A percentile compares a stretch with the other conserved stretches of the same genome.
These are phyloP conservation scores for Psilocybe cubensis DNA, from an alignment of 768 basidiomycete species.

Conservation along the genomic window DNA sequence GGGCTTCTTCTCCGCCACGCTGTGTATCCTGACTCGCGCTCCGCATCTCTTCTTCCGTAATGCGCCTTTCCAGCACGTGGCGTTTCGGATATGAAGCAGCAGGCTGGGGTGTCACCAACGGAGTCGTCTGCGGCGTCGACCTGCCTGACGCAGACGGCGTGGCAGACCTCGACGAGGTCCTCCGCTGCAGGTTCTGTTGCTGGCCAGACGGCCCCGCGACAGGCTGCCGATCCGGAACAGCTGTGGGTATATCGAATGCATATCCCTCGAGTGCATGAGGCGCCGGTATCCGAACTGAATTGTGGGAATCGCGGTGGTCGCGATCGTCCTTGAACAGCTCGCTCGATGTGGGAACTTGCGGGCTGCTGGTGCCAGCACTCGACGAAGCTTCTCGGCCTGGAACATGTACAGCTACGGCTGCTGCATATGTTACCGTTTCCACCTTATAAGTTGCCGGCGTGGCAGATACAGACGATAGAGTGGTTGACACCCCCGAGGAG, in stretches of 20 bases:
- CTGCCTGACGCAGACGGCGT: conserved; percentile 4
- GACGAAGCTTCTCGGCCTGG: background rate
- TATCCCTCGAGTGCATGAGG: conserved; percentile 42
- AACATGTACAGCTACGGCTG: conserved; percentile 24
- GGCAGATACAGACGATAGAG: conserved; percentile 19
- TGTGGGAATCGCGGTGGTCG: conserved; percentile 17
- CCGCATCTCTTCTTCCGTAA: conserved; percentile 25
- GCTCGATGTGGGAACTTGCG: conserved; percentile 1
- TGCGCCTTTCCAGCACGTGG: conserved; percentile 23
- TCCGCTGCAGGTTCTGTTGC: background rate
- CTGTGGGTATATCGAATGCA: conserved; percentile 31
- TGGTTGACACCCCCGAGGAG: conserved; percentile 14
- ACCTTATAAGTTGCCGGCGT: conserved; percentile 22
- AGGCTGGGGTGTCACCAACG: background rate
- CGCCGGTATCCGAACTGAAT: conserved; percentile 45
- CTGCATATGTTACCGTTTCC: conserved; percentile 27
- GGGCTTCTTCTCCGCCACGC: conserved; percentile 4
- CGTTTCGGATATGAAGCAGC: background rate
- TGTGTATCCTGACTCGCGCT: background rate
- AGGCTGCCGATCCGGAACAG: conserved; percentile 11
- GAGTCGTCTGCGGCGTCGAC: conserved; percentile 10
- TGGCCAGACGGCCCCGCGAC: conserved; percentile 8
- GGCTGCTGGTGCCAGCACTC: background rate
- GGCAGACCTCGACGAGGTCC: background rate
- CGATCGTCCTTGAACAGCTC: conserved; percentile 13